Conservation (phyloP, 2,329 filamentous ascomycete species). For the Epichloe sibirici region DNA sequence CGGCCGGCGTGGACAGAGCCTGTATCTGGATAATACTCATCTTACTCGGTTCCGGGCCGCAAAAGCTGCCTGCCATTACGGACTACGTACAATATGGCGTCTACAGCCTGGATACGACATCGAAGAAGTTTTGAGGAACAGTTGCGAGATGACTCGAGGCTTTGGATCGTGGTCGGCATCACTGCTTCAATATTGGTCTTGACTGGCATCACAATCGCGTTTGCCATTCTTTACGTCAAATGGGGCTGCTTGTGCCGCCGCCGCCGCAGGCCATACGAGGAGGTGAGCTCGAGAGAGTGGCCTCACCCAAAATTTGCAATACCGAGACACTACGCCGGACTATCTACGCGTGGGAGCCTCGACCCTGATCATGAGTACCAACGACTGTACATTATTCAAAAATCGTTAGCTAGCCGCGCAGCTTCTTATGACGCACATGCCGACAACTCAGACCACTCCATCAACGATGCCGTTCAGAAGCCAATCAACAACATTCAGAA, state of each 20-base stretch:
- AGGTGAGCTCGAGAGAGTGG: slow-evolving; percentile 1
- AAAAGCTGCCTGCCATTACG: too few species aligned
- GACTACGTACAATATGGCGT: neutral
- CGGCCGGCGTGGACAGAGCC: too few species aligned
- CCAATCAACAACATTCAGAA: neutral
- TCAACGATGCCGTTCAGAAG: neutral
- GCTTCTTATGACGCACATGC: slow-evolving; percentile 8
- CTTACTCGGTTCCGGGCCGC: too few species aligned
- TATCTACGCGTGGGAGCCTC: neutral
- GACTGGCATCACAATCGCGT: neutral
- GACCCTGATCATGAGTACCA: slow-evolving; percentile 24
- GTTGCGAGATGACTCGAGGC: neutral
- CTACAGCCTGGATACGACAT: neutral
- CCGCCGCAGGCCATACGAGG: neutral
- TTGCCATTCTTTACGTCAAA: neutral
- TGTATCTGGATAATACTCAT: too few species aligned
- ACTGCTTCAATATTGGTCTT: neutral
- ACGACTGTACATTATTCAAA: slow-evolving; percentile 29
- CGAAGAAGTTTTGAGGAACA: neutral
- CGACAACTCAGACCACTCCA: neutral
- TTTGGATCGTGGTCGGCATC: neutral
- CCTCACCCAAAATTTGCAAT: neutral
- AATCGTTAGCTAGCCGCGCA: slow-evolving; percentile 25
- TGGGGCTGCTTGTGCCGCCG: neutral
- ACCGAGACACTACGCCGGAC: neutral